phyloP scores from a whole-genome alignment of 768 basidiomycete genomes.

The Lentinula sp. region DNA sequence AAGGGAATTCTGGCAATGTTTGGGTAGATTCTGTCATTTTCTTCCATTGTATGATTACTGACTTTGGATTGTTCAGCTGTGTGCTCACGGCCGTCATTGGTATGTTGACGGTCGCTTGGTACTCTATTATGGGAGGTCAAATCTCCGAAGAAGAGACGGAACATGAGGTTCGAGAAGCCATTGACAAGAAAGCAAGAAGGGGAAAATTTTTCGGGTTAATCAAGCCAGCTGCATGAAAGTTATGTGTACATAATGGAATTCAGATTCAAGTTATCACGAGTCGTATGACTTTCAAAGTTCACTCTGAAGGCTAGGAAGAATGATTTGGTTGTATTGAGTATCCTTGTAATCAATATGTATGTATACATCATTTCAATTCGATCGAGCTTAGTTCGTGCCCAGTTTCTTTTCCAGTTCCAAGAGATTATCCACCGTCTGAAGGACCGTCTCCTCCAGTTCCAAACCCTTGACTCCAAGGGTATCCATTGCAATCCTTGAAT shows the following conservation, averaged over 20 bases:
- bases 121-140: slow-evolving; percentile 58
- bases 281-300: too few relatives aligned
- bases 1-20: slow-evolving; percentile 74
- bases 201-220: slow-evolving; percentile 38
- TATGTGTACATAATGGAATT: too few relatives aligned
- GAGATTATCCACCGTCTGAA: slow-evolving; percentile 7
- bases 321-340: too few relatives aligned
- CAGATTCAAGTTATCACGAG: too few relatives aligned
- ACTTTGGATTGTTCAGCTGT: slow-evolving; percentile 35
- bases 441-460: neutral
- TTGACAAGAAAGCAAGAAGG: slow-evolving; percentile 51
- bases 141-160: slow-evolving; percentile 81
- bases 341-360: neutral
- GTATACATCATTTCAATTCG: neutral
- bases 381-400: neutral
- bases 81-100: slow-evolving; percentile 81
- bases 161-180: slow-evolving; percentile 49
- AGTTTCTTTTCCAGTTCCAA: slow-evolving; percentile 5
- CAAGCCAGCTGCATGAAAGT: neutral
- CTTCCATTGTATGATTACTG: neutral
- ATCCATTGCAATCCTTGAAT: slow-evolving; percentile 3
- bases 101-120: slow-evolving; percentile 82
- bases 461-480: neutral
- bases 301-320: too few relatives aligned
- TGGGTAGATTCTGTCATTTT: slow-evolving; percentile 35